Percentiles rank a stretch among this genome's conserved stretches.
Evolutionary conservation across 495 filamentous ascomycete genomes (phyloP).

Genomic region (Aspergillus affinis): DNA sequence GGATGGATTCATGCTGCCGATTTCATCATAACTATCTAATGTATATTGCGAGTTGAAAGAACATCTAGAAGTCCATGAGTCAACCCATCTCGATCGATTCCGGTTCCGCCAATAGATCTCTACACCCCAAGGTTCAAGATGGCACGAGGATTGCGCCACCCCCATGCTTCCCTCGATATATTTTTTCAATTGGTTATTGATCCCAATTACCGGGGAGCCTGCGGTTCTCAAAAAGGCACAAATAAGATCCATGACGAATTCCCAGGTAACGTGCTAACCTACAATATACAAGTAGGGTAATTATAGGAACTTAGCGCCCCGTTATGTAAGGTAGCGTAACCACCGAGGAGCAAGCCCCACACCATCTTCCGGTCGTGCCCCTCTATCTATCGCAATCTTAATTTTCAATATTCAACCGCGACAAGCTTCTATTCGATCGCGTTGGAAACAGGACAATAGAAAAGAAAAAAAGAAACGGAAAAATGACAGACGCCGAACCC

Average conservation of each 20-base stretch:
- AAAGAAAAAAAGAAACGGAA: background rate
- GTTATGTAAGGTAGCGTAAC: background rate
- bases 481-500: conserved; percentile 34
- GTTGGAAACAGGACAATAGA: background rate
- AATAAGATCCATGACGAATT: background rate
- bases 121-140: background rate
- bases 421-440: background rate
- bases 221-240: background rate
- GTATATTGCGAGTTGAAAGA: background rate
- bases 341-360: background rate
- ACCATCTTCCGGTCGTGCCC: background rate
- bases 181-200: background rate
- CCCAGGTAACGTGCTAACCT: background rate
- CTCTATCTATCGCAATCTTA: background rate
- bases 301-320: background rate
- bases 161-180: background rate
- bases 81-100: background rate
- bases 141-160: background rate
- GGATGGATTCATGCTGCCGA: background rate
- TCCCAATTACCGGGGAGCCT: background rate
- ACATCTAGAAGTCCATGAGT: background rate
- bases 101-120: background rate
- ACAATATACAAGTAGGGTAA: too few species aligned
- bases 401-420: background rate
- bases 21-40: background rate